These are phyloP conservation scores for Eremomyces bilateralis DNA, from an alignment of 495 filamentous ascomycete genomes.

Conservation along the genomic window DNA sequence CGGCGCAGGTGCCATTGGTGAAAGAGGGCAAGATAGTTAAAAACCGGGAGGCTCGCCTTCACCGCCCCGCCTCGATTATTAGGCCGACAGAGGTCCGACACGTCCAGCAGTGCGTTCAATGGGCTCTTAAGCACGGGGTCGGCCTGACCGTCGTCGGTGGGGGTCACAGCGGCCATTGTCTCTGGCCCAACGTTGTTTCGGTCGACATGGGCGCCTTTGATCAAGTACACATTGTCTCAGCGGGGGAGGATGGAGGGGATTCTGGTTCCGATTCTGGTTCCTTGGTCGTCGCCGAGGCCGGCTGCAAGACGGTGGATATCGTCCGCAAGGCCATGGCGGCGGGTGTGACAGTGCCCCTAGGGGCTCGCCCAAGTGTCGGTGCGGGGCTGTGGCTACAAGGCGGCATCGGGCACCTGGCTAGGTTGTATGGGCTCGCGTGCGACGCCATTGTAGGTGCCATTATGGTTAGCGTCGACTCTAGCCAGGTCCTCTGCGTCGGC, in stretches of 20 bases:
- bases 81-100: conserved; percentile 28
- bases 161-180: conserved; percentile 37
- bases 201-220: conserved; percentile 38
- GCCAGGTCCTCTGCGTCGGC: conserved; percentile 28
- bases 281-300: conserved; percentile 29
- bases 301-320: conserved; percentile 36
- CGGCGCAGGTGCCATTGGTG: conserved; percentile 24
- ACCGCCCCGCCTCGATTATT: conserved; percentile 24
- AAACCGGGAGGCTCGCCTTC: conserved; percentile 28
- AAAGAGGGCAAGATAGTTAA: conserved; percentile 23
- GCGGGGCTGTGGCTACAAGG: conserved; percentile 42
- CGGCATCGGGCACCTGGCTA: conserved; percentile 38
- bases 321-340: conserved; percentile 26
- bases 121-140: conserved; percentile 30
- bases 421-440: conserved; percentile 34
- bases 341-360: conserved; percentile 35
- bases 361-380: conserved; percentile 38
- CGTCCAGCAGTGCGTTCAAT: conserved; percentile 33
- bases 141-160: conserved; percentile 34
- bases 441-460: conserved; percentile 38
- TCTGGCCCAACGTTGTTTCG: conserved; percentile 29
- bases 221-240: conserved; percentile 24
- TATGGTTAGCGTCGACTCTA: conserved; percentile 31
- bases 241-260: conserved; percentile 12
- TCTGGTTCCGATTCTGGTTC: conserved; percentile 14